Base-by-base conservation (phyloP, 768 basidiomycete species). In the Epithele typhae region DNA sequence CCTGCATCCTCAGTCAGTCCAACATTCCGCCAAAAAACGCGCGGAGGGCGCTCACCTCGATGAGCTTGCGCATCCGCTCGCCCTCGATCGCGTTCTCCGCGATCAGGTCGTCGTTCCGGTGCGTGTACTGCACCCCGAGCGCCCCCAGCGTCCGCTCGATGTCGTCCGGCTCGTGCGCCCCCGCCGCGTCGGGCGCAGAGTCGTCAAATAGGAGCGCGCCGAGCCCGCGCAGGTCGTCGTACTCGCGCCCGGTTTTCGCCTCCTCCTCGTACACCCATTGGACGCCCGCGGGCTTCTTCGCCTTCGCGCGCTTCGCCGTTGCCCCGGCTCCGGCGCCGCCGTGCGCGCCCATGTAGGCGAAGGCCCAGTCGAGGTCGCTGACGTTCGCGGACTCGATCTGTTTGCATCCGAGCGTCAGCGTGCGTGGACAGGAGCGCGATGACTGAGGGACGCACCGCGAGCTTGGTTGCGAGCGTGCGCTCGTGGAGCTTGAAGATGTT, bases 401-500 rank as follows among this genome's bases (percentile, higher is more conserved):
- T 38, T 2, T 7, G 9, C n/a, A 39, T 57, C 25, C 46, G 21
- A 36, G n/a, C 12, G 35, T 14, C 14, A 21, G 14, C 33, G 4
- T 2, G 14, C 9, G 34, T 5, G 3, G 35, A 24, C 37, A 1
- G 21, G 12, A 35, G 15, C 5, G 44, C 14, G 10, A 0, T 3
- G 14, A 12, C 35, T 23, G 42, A 11, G 7, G 33, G 17, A 62
- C 78, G 48, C 68, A 89, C 89, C 48, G 81, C 76, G 63, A 77
- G 74, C 64, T 91, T 88, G 0, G 87, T 92, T 30, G 84, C 77
- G 8, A 84, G 68, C 14, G 73, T 79, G 49, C 73, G 70, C 57
- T 88, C 86, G 51, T 87, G 81, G 23, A 92, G 69, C 53, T 72
- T 79, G 67, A 94, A 92, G 27, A 94, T 88, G 55, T 94, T 94